These are phyloP conservation scores for Mycena latifolia DNA, from an alignment of 768 basidiomycete species.

Conservation along the genomic window DNA sequence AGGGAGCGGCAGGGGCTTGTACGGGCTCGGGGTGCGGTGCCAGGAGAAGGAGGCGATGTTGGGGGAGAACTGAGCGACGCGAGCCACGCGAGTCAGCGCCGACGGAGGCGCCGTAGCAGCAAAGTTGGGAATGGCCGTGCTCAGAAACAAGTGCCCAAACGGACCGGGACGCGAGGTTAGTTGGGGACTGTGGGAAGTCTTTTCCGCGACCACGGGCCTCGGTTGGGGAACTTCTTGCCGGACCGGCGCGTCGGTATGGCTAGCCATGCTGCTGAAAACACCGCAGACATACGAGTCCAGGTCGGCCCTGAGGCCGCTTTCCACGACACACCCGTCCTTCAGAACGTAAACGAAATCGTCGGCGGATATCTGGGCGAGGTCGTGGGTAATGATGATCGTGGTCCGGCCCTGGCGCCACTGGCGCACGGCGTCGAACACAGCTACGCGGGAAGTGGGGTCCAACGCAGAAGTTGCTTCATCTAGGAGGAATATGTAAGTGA, in stretches of 20 bases:
- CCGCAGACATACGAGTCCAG: constrained; percentile 59
- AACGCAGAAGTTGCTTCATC: constrained; percentile 89
- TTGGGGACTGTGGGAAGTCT: background rate
- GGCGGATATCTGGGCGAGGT: constrained; percentile 82
- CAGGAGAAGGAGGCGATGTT: constrained; percentile 19
- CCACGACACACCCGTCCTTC: constrained; percentile 81
- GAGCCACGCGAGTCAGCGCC: constrained; percentile 29
- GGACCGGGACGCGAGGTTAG: constrained; percentile 20
- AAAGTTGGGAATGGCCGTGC: constrained; percentile 4
- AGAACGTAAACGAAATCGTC: constrained; percentile 95
- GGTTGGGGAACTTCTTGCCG: background rate
- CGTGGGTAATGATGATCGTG: constrained; percentile 96
- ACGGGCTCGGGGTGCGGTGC: constrained; percentile 35
- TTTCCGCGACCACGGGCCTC: background rate
- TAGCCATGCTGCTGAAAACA: constrained; percentile 22
- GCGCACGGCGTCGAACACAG: constrained; percentile 82
- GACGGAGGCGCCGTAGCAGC: constrained; percentile 22
- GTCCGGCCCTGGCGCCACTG: constrained; percentile 83
- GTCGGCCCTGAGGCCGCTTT: constrained; percentile 89
- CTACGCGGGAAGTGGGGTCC: constrained; percentile 87
- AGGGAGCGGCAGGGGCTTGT: constrained; percentile 39
- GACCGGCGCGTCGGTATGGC: constrained; percentile 10
- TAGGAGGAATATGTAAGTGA: constrained; percentile 49
- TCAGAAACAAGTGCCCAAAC: constrained; percentile 25
- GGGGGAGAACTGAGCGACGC: constrained; percentile 29